Base-by-base conservation (phyloP, 73 alveolate genomes). In the Tetrahymena borealis region DNA sequence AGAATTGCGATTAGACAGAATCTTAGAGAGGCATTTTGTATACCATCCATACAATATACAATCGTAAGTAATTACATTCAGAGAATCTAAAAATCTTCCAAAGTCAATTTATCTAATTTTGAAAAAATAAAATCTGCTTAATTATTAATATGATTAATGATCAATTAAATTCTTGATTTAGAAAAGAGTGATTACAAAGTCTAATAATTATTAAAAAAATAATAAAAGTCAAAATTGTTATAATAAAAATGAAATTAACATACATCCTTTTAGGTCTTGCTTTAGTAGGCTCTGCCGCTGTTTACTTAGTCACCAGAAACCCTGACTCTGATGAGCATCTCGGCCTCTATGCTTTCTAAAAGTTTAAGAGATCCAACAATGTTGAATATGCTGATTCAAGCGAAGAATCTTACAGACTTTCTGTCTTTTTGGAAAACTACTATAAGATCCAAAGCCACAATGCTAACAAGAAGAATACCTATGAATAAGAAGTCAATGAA, bases 401-500 rank as follows among this genome's bases (percentile, higher is more conserved):
- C 5, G 93, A 90, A n/a, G 78, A 90, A 33, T 39, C 41, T 38
- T 90, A 38, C 78, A 92, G 95, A 92, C 24, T 85, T 11, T 37
- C 78, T 39, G 43, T 78, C 90, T 92, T 38, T 39, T 77, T 40
- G 31, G 93, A 78, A 18, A 94, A 94, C 93, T 78, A 94, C 24
- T 38, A 90, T 36, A 40, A 15, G 39, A 91, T 94, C 91, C 91
- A 39, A 33, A 31, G 33, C 15, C 96, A 93, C 91, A 95, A 94
- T 85, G 90, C 91, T 92, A 78, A 93, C 31, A 35, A 18, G 28
- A 92, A 91, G 78, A 90, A 90, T 40, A 91, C 91, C 35, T 92
- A 90, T 78, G 32, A 36, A 43, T 11, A 79, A 32, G 96, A 91
- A 40, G 96, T 93, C 94, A 95, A 94, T 93, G 20, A 94, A 90